A percentile compares a stretch with the other conserved stretches of the same genome.
Evolutionary conservation across 2,329 filamentous ascomycete genomes (phyloP).

Genomic region (Atkinsonella texensis): DNA sequence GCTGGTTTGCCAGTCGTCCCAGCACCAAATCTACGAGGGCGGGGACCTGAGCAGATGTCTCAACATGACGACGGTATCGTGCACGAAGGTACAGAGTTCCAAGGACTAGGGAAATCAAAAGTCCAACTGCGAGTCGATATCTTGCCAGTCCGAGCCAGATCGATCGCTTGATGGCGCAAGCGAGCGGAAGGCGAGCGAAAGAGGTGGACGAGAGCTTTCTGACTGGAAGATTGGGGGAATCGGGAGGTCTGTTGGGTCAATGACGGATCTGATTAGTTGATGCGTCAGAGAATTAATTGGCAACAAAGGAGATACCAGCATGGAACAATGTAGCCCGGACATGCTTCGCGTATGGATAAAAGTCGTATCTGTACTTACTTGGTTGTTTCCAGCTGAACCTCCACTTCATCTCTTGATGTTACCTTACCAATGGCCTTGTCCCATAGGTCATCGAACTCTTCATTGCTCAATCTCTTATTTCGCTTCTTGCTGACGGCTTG

Average conservation of each 20-base stretch:
- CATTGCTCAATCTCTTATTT: conserved; percentile 70
- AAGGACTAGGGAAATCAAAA: conserved; percentile 40
- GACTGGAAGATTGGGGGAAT: conserved; percentile 48
- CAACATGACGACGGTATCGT: conserved; percentile 48
- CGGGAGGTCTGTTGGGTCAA: conserved; percentile 59
- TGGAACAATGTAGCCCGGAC: neutral
- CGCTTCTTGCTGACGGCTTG: conserved; percentile 62
- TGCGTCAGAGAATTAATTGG: conserved; percentile 37
- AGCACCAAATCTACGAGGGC: conserved; percentile 74
- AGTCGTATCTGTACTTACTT: conserved; percentile 37
- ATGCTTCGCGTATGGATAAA: conserved; percentile 3
- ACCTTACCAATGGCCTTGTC: conserved; percentile 62
- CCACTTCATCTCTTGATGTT: conserved; percentile 47
- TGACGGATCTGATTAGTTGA: conserved; percentile 77
- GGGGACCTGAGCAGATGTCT: conserved; percentile 63
- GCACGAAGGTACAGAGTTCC: conserved; percentile 51
- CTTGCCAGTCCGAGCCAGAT: conserved; percentile 69
- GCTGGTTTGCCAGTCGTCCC: conserved; percentile 71
- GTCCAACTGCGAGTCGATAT: conserved; percentile 76
- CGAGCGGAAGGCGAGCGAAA: conserved; percentile 82
- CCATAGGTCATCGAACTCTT: conserved; percentile 89
- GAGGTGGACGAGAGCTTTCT: conserved; percentile 68
- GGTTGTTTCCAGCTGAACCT: conserved; percentile 27
- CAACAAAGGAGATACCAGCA: neutral
- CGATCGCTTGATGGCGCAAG: conserved; percentile 67